These are phyloP conservation scores for Gliomastix tumulicola DNA, from an alignment of 2,329 filamentous ascomycete genomes.

Conservation along the genomic window DNA sequence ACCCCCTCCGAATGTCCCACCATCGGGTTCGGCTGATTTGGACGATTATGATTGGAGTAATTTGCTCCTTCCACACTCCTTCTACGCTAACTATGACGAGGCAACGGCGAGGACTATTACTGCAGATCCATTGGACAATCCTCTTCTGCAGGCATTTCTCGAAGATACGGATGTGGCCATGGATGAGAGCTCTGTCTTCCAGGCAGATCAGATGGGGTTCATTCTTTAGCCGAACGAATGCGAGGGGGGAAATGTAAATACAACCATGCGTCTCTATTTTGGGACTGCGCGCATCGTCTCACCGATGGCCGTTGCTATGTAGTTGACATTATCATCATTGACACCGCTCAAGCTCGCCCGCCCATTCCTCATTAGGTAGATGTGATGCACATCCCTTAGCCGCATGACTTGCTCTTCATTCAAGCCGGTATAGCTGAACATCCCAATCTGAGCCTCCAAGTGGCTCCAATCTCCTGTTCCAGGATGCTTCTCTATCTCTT, in stretches of 20 bases:
- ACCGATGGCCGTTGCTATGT: conserved; percentile 6
- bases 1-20: neutral
- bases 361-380: conserved; percentile 5
- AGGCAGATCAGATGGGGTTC: conserved; percentile 3
- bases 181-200: conserved; percentile 3
- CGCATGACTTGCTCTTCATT: conserved; percentile 16
- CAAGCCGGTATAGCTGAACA: conserved; percentile 31
- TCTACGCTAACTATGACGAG: conserved; percentile 5
- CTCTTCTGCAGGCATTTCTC: conserved; percentile 7
- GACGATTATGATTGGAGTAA: conserved; percentile 7
- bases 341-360: conserved; percentile 6
- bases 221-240: no score
- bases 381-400: conserved; percentile 1
- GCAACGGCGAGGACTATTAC: conserved; percentile 1
- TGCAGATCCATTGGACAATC: conserved; percentile 7
- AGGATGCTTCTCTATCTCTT: conserved; percentile 11
- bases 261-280: no score
- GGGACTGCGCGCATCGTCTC: no score
- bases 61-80: conserved; percentile 4
- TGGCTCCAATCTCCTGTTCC: conserved; percentile 21
- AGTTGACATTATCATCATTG: conserved; percentile 6
- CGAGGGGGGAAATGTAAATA: no score
- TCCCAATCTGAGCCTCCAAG: conserved; percentile 24
- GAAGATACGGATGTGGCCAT: conserved; percentile 5
- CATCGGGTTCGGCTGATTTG: neutral